phyloP scores from a whole-genome alignment of 2,329 filamentous ascomycete genomes.

The Curvularia sp. region DNA sequence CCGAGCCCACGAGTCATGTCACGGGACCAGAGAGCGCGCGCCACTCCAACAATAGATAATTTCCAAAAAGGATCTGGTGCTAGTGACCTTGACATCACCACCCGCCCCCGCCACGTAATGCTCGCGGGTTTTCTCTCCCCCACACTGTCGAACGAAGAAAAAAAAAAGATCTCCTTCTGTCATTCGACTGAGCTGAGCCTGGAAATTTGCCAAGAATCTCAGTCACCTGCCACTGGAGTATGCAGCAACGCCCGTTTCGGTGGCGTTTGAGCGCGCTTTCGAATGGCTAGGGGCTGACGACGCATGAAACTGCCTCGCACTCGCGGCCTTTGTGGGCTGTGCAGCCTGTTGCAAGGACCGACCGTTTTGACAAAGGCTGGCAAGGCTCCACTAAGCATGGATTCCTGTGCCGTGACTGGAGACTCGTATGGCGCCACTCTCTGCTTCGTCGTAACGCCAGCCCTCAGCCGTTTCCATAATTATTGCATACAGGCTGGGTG shows the following conservation, averaged over 20 bases:
- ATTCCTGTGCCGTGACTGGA: constrained; percentile 4
- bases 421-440: constrained; percentile 10
- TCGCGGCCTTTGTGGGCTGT: constrained; percentile 31
- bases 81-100: constrained; percentile 20
- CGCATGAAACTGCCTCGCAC: constrained; percentile 41
- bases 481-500: constrained; percentile 15
- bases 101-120: constrained; percentile 11
- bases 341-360: constrained; percentile 5
- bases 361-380: constrained; percentile 11
- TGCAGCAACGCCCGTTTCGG: constrained; percentile 35
- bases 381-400: constrained; percentile 6
- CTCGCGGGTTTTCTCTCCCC: neutral
- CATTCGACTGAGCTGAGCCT: no score
- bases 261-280: constrained; percentile 31
- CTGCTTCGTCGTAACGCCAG: constrained; percentile 10
- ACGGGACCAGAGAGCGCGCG: constrained; percentile 1
- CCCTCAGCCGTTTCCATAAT: constrained; percentile 25
- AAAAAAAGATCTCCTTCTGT: neutral
- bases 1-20: constrained; percentile 16
- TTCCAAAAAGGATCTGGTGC: no score
- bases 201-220: neutral
- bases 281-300: constrained; percentile 40
- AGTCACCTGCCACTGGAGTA: constrained; percentile 1
- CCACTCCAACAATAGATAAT: constrained; percentile 31
- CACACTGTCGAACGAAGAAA: neutral